phyloP scores from a whole-genome alignment of 768 basidiomycete genomes.

The Rhodotorula toruloides region DNA sequence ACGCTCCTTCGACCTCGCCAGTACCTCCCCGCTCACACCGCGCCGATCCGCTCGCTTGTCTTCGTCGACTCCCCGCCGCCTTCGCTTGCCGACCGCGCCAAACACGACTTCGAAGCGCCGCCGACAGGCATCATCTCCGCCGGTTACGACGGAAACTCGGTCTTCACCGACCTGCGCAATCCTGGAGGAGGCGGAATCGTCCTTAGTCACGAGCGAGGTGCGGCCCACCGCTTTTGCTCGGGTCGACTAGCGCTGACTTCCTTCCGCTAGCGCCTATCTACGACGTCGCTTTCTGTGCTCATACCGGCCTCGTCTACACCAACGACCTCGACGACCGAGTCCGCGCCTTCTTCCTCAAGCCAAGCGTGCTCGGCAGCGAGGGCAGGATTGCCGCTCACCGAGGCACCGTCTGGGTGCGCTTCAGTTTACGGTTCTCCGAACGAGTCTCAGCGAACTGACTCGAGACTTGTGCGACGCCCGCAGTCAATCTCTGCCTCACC shows the following conservation, averaged over 20 bases:
- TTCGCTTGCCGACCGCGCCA: constrained; percentile 47
- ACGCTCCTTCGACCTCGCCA: constrained; percentile 57
- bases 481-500: constrained; percentile 72
- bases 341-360: constrained; percentile 67
- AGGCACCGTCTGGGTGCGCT: constrained; percentile 74
- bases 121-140: constrained; percentile 71
- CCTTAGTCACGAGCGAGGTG: constrained; percentile 37
- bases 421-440: background rate
- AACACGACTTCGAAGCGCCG: constrained; percentile 53
- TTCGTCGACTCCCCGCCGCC: constrained; percentile 56
- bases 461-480: background rate
- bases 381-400: constrained; percentile 64
- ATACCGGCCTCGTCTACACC: constrained; percentile 64
- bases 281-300: constrained; percentile 62
- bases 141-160: constrained; percentile 73
- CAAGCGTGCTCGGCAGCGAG: constrained; percentile 70
- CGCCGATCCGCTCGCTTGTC: constrained; percentile 66
- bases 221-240: background rate
- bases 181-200: constrained; percentile 27
- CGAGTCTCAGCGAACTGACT: background rate
- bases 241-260: background rate
- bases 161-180: constrained; percentile 71
- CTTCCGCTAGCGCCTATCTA: constrained; percentile 58
- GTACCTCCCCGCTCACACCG: constrained; percentile 69
- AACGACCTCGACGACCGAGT: constrained; percentile 77